Evolutionary conservation across 129 eudicot species (phyloP).

Genomic region (Silybum marianum): DNA sequence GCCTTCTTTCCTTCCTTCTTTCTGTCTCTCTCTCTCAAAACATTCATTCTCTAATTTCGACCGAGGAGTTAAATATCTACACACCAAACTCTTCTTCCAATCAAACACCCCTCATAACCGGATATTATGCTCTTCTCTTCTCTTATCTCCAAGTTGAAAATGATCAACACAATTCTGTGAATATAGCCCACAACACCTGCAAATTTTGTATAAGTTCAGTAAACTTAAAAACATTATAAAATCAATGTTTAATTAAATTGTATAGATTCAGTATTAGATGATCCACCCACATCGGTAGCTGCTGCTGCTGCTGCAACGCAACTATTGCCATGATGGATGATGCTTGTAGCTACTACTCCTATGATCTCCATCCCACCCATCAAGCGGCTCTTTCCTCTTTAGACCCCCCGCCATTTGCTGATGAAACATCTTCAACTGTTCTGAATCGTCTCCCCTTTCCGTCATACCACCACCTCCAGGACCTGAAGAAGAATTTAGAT

Average conservation of each 20-base stretch:
- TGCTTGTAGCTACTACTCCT: conserved; percentile 56
- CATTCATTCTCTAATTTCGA: conserved; percentile 2
- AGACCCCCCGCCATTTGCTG: conserved; percentile 46
- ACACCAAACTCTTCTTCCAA: background rate
- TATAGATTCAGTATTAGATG: background rate
- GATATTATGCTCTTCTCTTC: background rate
- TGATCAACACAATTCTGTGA: background rate
- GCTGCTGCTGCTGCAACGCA: background rate
- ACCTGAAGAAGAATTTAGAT: conserved; percentile 82
- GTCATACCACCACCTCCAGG: conserved; percentile 47
- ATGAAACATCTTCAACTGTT: conserved; percentile 58
- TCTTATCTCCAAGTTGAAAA: background rate
- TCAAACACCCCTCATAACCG: background rate
- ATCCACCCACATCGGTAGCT: background rate
- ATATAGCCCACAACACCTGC: background rate
- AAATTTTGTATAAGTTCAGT: background rate
- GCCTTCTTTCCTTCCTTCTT: background rate
- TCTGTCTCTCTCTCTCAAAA: background rate
- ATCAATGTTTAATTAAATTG: background rate
- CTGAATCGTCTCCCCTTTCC: conserved; percentile 54
- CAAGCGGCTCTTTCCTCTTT: conserved; percentile 83
- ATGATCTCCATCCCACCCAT: conserved; percentile 62
- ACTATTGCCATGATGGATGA: conserved; percentile 64
- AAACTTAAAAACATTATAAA: background rate
- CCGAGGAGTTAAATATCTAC: background rate